A percentile compares a stretch with the other conserved stretches of the same genome.
phyloP scores from a whole-genome alignment of 1,284 basidiomycete genomes.

The Ceratobasidium sp. region DNA sequence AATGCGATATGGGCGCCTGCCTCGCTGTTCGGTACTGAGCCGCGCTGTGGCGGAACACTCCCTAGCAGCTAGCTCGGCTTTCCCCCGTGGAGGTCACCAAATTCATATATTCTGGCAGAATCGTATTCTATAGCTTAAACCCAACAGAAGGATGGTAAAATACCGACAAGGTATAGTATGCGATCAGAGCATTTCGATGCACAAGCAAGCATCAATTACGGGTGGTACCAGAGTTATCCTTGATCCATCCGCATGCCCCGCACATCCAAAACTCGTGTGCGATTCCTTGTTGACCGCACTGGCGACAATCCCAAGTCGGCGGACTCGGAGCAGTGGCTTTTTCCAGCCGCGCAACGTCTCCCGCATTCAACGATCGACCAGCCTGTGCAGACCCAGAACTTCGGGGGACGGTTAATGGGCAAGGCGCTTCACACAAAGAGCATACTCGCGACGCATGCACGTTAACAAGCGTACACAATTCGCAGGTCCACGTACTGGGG shows the following conservation, averaged over 20 bases:
- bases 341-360: neutral
- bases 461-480: conserved; percentile 79
- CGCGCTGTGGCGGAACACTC: neutral
- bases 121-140: conserved; percentile 2
- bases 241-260: conserved; percentile 74
- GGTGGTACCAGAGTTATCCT: conserved; percentile 59
- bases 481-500: conserved; percentile 42
- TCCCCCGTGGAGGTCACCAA: neutral
- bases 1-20: neutral
- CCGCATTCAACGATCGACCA: neutral
- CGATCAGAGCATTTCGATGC: neutral
- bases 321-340: conserved; percentile 49
- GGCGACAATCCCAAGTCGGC: conserved; percentile 73
- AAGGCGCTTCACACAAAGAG: conserved; percentile 69
- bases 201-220: neutral
- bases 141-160: neutral
- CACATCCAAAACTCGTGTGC: conserved; percentile 81
- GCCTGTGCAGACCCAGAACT: conserved; percentile 27
- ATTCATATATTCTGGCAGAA: conserved; percentile 25
- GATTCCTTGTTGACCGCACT: conserved; percentile 74
- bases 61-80: neutral
- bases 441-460: conserved; percentile 65
- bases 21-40: neutral
- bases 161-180: conserved; percentile 23
- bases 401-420: conserved; percentile 55